Base-by-base conservation (phyloP, 345 rosid genomes). In the Melastoma malabathricum region DNA sequence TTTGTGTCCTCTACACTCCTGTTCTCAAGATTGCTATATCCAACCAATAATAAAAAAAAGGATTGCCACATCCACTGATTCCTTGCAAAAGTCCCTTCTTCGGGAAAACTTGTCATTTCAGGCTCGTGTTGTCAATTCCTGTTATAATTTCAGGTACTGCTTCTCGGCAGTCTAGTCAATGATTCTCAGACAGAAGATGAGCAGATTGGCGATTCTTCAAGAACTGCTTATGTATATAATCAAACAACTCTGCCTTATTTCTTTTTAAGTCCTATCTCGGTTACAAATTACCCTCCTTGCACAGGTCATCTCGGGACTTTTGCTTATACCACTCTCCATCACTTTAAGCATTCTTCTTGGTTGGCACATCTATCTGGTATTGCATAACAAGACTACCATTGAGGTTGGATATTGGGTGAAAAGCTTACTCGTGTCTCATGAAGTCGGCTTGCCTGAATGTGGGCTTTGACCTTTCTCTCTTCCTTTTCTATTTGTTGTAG, bases 301-400 rank as follows among this genome's bases (percentile, higher is more conserved):
- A 43, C 87, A 89, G 97, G 82, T 88, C 53, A 58, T 88, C 56
- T 82, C 86, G 48, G 78, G 74, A 39, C 64, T 84, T 63, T 65
- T 88, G 72, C 73, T 88, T 13, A 69, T 80, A 53, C 89, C 95
- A 44, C 34, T 84, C 43, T 80, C 72, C 58, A 23, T 75, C 4
- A 86, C 86, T 6, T 69, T 88, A 54, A 62, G 82, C 20, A 75
- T 83, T 69, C 89, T 89, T 47, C 73, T 89, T 50, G 87, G 85
- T 64, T 85, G 95, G 97, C 95, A 84, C 67, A 66, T 88, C 59
- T 84, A 76, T 68, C 97, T 88, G 49, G 64, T 77, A 64, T 67
- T 80, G 69, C 83, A 82, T 50, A 88, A 88, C 76, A 88, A 88
- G 73, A 88, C 95, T 9, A 84, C 94, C 27, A 84, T 88, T 16